Evolutionary conservation across 2,329 filamentous ascomycete species (phyloP), one percentile per base, ranked within the genome.

Genomic region (Aspergillus sp.): DNA sequence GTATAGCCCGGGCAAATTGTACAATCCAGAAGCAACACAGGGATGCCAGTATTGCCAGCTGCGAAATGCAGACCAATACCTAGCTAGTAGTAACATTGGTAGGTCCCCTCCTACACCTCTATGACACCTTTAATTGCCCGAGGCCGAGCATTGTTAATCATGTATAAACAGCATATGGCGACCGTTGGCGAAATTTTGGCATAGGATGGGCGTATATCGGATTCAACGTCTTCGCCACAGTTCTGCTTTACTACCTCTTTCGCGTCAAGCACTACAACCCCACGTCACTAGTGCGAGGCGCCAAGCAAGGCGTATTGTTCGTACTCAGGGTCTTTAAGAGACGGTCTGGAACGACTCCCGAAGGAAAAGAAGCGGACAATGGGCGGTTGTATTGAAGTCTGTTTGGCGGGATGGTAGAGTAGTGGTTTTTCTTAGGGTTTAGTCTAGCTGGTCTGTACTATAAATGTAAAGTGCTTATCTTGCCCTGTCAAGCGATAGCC

Each of bases 181-280:
- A 85, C 29, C 69, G 81, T 28, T 88, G 83, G 83, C 75, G 82
- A 48, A 84, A 88, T 61, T 83, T 83, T 59, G 83, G 81, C 1
- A 65, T 85, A 28, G 66, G 82, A 44, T 82, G 77, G 70, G 74
- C 71, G 0, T 84, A 78, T 49, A 73, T 82, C 46, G 60, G 71
- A 8, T 79, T 82, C 60, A 83, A 83, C 57, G 62, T 81, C n/a
- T 62, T 63, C 29, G 77, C 70, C 0, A 77, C 79, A 0, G 61
- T 83, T 38, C 60, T 69, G 2, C 58, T 82, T 33, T 83, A 83
- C 58, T 83, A 70, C 52, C 47, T 66, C 45, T 64, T 69, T 52
- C 59, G 67, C 2, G 64, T 70, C 33, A 64, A 58, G 43, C 74
- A 73, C 59, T 78, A 46, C 71, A 63, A 60, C 41, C 60, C 61